phyloP scores from a whole-genome alignment of 352 stramenopile species.

The Stramenopiles sp. region DNA sequence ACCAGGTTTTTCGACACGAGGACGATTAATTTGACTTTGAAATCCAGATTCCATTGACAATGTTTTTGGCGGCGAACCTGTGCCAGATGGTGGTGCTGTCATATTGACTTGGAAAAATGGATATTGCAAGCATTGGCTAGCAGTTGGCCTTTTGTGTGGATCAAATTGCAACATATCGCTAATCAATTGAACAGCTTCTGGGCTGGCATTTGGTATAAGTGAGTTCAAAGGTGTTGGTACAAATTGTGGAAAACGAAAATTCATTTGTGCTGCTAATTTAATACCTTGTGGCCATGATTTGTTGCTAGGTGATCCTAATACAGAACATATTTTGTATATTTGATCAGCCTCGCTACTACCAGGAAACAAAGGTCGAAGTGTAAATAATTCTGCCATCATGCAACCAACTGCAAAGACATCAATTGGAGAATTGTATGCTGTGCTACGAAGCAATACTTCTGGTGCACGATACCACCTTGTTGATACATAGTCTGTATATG shows the following conservation, averaged over 20 bases:
- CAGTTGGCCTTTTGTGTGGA: constrained; percentile 68
- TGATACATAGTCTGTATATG: constrained; percentile 93
- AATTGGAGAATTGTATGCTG: constrained; percentile 86
- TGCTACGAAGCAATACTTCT: constrained; percentile 80
- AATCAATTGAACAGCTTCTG: constrained; percentile 72
- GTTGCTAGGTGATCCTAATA: constrained; percentile 70
- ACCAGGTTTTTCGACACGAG: too few species aligned
- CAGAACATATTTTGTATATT: constrained; percentile 87
- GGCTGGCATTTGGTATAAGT: constrained; percentile 64
- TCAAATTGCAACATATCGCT: constrained; percentile 73
- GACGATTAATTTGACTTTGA: too few species aligned
- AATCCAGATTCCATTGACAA: too few species aligned
- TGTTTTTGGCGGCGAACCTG: too few species aligned
- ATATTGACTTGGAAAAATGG: constrained; percentile 87
- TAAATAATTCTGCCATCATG: constrained; percentile 94
- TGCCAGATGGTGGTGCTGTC: too few species aligned
- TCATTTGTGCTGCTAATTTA: constrained; percentile 79
- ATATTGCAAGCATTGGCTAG: constrained; percentile 74
- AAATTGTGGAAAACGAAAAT: constrained; percentile 84
- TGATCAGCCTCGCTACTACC: constrained; percentile 86
- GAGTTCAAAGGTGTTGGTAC: constrained; percentile 56
- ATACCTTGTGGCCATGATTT: constrained; percentile 76
- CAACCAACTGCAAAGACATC: constrained; percentile 91
- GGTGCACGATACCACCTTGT: constrained; percentile 95
- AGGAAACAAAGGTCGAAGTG: constrained; percentile 83